Percentiles rank a stretch among this genome's conserved stretches.
Evolutionary conservation across 108 stramenopile genomes (phyloP).

Genomic region (Craspedostauros australis): DNA sequence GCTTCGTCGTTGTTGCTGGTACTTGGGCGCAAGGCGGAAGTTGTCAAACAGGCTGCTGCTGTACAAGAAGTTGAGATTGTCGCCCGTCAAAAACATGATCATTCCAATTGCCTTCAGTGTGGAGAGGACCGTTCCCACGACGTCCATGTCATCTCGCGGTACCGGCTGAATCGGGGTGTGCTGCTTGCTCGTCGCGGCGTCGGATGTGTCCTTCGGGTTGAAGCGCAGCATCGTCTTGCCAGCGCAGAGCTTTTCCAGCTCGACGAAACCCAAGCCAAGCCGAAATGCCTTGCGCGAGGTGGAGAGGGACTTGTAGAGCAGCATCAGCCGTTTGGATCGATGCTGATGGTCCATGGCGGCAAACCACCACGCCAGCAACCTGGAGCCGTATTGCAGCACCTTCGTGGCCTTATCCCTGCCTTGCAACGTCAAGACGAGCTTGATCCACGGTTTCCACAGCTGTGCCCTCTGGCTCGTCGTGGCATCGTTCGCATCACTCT

Average conservation of each 20-base stretch:
- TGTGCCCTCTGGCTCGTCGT: too few species aligned
- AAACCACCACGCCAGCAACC: slow-evolving; percentile 59
- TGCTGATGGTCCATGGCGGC: slow-evolving; percentile 19
- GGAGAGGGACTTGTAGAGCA: slow-evolving; percentile 46
- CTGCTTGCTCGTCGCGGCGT: too few species aligned
- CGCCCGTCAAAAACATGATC: slow-evolving; percentile 70
- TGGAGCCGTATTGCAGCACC: slow-evolving; percentile 55
- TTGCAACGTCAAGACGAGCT: slow-evolving; percentile 63
- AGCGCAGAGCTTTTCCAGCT: slow-evolving; percentile 52
- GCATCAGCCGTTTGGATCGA: slow-evolving; percentile 19
- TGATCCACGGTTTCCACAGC: slow-evolving; percentile 70
- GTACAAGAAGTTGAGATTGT: slow-evolving; percentile 65
- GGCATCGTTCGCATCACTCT: too few species aligned
- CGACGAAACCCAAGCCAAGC: slow-evolving; percentile 61
- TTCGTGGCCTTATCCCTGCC: slow-evolving; percentile 83
- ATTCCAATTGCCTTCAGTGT: slow-evolving; percentile 61
- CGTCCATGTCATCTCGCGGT: slow-evolving; percentile 8
- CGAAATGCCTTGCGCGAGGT: slow-evolving; percentile 74
- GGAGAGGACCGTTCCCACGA: not conserved
- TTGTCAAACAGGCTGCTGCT: slow-evolving; percentile 56
- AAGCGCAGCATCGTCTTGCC: too few species aligned
- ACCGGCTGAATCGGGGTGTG: too few species aligned
- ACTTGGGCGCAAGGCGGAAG: slow-evolving; percentile 4
- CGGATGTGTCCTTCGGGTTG: too few species aligned
- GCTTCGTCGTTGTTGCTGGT: slow-evolving; percentile 19